These are phyloP conservation scores for Metschnikowia vanudenii DNA, from an alignment of 805 yeast genomes.

Conservation along the genomic window DNA sequence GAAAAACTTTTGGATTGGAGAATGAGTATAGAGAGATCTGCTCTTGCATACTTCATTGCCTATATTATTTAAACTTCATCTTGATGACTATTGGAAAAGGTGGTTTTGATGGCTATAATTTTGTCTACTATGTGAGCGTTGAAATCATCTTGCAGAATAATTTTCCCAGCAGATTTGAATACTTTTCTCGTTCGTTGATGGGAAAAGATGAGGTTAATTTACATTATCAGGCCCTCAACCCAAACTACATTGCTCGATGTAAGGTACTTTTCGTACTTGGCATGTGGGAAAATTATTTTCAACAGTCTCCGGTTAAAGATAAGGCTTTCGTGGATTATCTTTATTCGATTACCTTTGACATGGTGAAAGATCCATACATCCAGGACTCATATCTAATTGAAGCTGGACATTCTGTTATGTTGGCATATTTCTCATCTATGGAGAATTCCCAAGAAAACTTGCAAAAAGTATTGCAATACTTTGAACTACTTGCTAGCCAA, in stretches of 20 bases:
- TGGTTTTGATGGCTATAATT: conserved; percentile 63
- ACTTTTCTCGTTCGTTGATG: conserved; percentile 27
- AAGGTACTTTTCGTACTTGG: conserved; percentile 48
- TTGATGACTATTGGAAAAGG: conserved; percentile 58
- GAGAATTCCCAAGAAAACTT: conserved; percentile 19
- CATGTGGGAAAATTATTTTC: conserved; percentile 46
- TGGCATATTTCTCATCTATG: conserved; percentile 35
- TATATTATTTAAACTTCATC: conserved; percentile 48
- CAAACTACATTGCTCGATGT: conserved; percentile 29
- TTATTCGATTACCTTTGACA: conserved; percentile 31
- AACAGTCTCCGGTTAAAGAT: conserved; percentile 21
- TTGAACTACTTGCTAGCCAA: conserved; percentile 47
- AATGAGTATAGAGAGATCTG: conserved; percentile 28
- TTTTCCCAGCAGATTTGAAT: conserved; percentile 16
- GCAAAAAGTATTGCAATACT: conserved; percentile 35
- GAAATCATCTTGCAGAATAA: conserved; percentile 38
- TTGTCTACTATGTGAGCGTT: conserved; percentile 49
- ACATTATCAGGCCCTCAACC: conserved; percentile 26
- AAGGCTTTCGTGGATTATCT: conserved; percentile 24
- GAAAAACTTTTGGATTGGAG: conserved; percentile 19
- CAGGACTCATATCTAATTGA: conserved; percentile 44
- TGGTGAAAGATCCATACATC: conserved; percentile 27
- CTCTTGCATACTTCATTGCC: conserved; percentile 33
- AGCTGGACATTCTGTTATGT: conserved; percentile 60
- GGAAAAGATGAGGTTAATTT: conserved; percentile 37